A percentile compares a stretch with the other conserved stretches of the same genome.
phyloP scores from a whole-genome alignment of 495 filamentous ascomycete genomes.

The Bacidia gigantensis region DNA sequence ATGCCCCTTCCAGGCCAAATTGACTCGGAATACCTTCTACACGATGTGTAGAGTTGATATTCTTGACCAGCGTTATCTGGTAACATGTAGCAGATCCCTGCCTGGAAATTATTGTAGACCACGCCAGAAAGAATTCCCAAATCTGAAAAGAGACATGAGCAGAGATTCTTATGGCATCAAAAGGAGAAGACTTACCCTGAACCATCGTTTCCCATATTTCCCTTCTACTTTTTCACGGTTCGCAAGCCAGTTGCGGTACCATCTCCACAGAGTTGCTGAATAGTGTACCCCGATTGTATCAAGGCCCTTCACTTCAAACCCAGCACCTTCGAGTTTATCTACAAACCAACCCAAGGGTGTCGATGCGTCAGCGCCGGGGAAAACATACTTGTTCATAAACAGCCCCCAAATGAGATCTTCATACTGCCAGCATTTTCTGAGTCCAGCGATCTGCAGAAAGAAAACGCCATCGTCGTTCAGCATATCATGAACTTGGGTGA shows the following conservation, averaged over 20 bases:
- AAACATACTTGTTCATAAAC: slow-evolving; percentile 70
- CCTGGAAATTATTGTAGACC: slow-evolving; percentile 81
- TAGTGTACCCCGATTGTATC: slow-evolving; percentile 95
- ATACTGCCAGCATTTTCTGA: slow-evolving; percentile 58
- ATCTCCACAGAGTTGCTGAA: slow-evolving; percentile 91
- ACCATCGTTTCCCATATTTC: slow-evolving; percentile 95
- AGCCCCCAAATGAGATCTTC: slow-evolving; percentile 64
- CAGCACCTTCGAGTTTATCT: slow-evolving; percentile 50
- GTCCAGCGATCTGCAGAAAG: slow-evolving; percentile 58
- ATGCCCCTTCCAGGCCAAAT: slow-evolving; percentile 61
- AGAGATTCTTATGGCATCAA: background rate
- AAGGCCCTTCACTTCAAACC: slow-evolving; percentile 46
- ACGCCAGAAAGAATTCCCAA: slow-evolving; percentile 97
- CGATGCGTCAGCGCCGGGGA: slow-evolving; percentile 55
- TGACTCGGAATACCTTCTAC: slow-evolving; percentile 72
- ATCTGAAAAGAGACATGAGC: slow-evolving; percentile 40
- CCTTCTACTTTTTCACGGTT: slow-evolving; percentile 89
- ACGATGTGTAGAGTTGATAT: slow-evolving; percentile 91
- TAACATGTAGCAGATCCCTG: slow-evolving; percentile 92
- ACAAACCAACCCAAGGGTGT: slow-evolving; percentile 54
- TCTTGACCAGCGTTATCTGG: slow-evolving; percentile 93
- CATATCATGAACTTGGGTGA: slow-evolving; percentile 54
- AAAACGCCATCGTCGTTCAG: slow-evolving; percentile 58
- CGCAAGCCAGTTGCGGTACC: slow-evolving; percentile 98
- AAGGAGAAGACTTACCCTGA: slow-evolving; percentile 53